Percentiles rank a stretch among this genome's conserved stretches.
Evolutionary conservation across 495 filamentous ascomycete genomes (phyloP).

Genomic region (Immersiella caudata): DNA sequence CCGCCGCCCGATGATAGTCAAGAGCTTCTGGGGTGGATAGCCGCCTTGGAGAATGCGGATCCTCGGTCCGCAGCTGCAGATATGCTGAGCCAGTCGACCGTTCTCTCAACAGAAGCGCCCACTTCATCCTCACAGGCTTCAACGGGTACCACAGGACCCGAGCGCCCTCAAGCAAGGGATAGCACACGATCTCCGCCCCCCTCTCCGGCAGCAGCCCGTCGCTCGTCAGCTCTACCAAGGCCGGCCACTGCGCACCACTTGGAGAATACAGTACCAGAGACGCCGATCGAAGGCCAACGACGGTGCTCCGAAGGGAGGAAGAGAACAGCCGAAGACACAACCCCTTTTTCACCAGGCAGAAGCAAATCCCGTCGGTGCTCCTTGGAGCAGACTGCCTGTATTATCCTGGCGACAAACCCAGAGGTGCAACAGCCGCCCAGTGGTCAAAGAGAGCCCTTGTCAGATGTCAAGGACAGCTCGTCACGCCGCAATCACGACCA

Average conservation of each 20-base stretch:
- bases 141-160: neutral
- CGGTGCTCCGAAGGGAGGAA: constrained; percentile 1
- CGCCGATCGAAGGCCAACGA: neutral
- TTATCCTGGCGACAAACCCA: neutral
- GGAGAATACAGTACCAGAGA: neutral
- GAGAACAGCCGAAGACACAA: neutral
- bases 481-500: constrained; percentile 21
- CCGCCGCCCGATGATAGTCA: constrained; percentile 46
- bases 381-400: neutral
- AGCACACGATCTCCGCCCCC: neutral
- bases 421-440: neutral
- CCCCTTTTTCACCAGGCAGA: neutral
- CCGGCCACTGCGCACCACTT: constrained; percentile 2
- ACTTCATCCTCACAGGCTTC: constrained; percentile 12
- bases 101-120: constrained; percentile 5
- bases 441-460: constrained; percentile 12
- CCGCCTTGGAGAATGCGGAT: constrained; percentile 55
- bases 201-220: neutral
- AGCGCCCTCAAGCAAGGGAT: neutral
- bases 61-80: constrained; percentile 37
- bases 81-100: constrained; percentile 26
- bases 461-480: neutral
- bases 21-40: constrained; percentile 58
- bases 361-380: constrained; percentile 2
- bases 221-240: constrained; percentile 8